These are phyloP conservation scores for Barnettozyma salicaria DNA, from an alignment of 805 yeast species.

Conservation along the genomic window DNA sequence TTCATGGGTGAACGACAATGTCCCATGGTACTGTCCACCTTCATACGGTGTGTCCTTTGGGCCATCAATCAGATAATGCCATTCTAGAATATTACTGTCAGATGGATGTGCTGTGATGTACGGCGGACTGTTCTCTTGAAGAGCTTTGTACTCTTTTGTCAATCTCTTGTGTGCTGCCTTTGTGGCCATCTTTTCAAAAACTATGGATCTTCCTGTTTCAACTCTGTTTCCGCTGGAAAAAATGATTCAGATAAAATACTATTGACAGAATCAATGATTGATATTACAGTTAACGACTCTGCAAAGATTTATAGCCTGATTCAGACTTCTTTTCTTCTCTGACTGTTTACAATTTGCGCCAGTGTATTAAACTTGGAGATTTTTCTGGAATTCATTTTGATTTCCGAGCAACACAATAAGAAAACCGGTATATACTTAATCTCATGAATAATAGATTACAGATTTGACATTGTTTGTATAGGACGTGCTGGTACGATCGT, in stretches of 20 bases:
- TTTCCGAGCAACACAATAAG: too few relatives aligned
- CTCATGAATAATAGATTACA: background rate
- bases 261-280: too few relatives aligned
- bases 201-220: background rate
- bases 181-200: conserved; percentile 33
- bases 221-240: background rate
- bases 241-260: too few relatives aligned
- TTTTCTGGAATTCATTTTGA: too few relatives aligned
- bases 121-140: conserved; percentile 79
- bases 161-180: conserved; percentile 44
- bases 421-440: too few relatives aligned
- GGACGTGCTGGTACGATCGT: too few relatives aligned
- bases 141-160: conserved; percentile 73
- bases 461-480: background rate
- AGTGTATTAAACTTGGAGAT: too few relatives aligned
- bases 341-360: too few relatives aligned
- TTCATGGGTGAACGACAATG: conserved; percentile 74
- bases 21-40: conserved; percentile 85
- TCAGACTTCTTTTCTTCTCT: too few relatives aligned
- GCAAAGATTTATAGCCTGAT: too few relatives aligned
- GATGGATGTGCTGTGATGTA: conserved; percentile 79
- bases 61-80: conserved; percentile 92
- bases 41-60: conserved; percentile 87
- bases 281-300: too few relatives aligned
- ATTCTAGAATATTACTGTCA: conserved; percentile 80